Evolutionary conservation across 805 yeast species (phyloP).

Genomic region (Cyberlindnera euphorbiae): DNA sequence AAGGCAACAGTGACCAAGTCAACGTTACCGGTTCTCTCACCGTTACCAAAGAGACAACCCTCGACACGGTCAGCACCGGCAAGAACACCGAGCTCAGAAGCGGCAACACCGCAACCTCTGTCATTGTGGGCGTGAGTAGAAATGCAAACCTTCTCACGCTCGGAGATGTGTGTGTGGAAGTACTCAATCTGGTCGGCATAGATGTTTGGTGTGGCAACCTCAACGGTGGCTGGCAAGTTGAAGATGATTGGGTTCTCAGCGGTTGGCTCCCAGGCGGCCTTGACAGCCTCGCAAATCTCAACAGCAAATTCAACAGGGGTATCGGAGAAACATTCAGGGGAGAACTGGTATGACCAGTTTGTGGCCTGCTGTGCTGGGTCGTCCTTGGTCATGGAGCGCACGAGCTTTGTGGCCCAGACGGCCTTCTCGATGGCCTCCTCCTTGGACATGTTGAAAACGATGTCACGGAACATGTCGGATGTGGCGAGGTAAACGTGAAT

Average conservation of each 20-base stretch:
- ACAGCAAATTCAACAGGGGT: slow-evolving; percentile 71
- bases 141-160: slow-evolving; percentile 65
- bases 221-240: slow-evolving; percentile 79
- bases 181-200: slow-evolving; percentile 81
- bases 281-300: slow-evolving; percentile 76
- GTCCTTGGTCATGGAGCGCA: slow-evolving; percentile 67
- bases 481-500: slow-evolving; percentile 74
- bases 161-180: slow-evolving; percentile 60
- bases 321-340: slow-evolving; percentile 76
- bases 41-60: slow-evolving; percentile 79
- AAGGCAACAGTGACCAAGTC: slow-evolving; percentile 72
- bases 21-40: slow-evolving; percentile 83
- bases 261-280: slow-evolving; percentile 76
- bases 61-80: slow-evolving; percentile 88
- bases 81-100: slow-evolving; percentile 67
- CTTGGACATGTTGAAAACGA: slow-evolving; percentile 67
- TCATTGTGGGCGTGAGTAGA: slow-evolving; percentile 77
- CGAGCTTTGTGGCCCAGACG: slow-evolving; percentile 63
- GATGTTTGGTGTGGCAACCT: slow-evolving; percentile 68
- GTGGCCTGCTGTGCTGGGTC: slow-evolving; percentile 63
- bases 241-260: slow-evolving; percentile 68
- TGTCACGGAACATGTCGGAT: slow-evolving; percentile 68
- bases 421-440: slow-evolving; percentile 67
- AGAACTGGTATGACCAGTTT: slow-evolving; percentile 66
- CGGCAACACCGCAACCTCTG: slow-evolving; percentile 83